Evolutionary conservation across 2,329 filamentous ascomycete genomes (phyloP).

Genomic region (Chaetomiaceae sp.): DNA sequence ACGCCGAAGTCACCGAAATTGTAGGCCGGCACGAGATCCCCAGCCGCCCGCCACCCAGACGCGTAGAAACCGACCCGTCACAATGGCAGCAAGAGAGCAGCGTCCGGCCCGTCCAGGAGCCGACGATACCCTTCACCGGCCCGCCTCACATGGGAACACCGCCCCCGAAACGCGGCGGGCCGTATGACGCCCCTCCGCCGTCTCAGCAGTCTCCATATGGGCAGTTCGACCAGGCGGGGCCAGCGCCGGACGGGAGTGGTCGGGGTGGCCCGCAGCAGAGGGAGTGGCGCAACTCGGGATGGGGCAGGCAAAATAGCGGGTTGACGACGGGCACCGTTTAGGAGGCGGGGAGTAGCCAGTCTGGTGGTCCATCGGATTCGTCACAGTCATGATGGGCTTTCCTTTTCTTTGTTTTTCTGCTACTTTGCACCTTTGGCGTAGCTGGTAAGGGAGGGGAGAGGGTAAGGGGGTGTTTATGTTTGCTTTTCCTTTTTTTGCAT

Average conservation of each 20-base stretch:
- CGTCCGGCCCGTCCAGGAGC: constrained; percentile 70
- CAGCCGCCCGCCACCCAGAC: constrained; percentile 48
- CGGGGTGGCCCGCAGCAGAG: constrained; percentile 39
- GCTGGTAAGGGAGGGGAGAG: too few species aligned
- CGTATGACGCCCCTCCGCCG: constrained; percentile 35
- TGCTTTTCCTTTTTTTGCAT: not conserved
- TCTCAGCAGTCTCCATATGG: constrained; percentile 41
- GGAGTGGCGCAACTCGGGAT: constrained; percentile 56
- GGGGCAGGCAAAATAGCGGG: constrained; percentile 47
- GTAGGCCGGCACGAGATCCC: constrained; percentile 56
- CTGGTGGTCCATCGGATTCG: not conserved
- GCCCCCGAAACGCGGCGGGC: constrained; percentile 44
- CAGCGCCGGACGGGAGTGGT: constrained; percentile 37
- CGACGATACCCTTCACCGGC: constrained; percentile 33
- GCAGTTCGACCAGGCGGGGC: constrained; percentile 18
- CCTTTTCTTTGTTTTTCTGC: not conserved
- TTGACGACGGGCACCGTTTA: constrained; percentile 45
- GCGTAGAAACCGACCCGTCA: constrained; percentile 84
- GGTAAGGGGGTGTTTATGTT: not conserved
- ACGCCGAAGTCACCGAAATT: constrained; percentile 55
- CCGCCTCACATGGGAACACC: constrained; percentile 40
- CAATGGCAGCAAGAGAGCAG: constrained; percentile 80
- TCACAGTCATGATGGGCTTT: not conserved
- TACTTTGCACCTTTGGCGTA: not conserved
- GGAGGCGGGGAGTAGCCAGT: not conserved